Percentiles rank a stretch among this genome's conserved stretches.
phyloP scores from a whole-genome alignment of 805 yeast species.

The Saccharomycopsis javanensis region DNA sequence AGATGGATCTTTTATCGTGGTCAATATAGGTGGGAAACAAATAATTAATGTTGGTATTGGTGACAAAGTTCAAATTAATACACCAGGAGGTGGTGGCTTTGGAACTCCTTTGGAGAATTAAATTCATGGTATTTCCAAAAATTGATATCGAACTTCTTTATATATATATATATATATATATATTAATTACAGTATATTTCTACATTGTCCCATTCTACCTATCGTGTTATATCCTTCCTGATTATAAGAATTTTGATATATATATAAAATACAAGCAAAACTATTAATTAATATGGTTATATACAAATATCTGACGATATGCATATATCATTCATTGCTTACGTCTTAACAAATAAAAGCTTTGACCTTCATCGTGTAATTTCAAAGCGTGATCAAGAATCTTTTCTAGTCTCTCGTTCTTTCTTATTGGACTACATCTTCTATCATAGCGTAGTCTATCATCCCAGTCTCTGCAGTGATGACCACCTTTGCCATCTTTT shows the following conservation, averaged over 20 bases:
- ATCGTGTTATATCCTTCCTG: too few species aligned
- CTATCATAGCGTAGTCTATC: not conserved
- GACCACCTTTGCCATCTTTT: not conserved
- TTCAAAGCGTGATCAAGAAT: not conserved
- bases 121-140: too few species aligned
- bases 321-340: not conserved
- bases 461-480: not conserved
- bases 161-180: too few species aligned
- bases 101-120: constrained; percentile 24
- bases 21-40: constrained; percentile 10
- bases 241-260: too few species aligned
- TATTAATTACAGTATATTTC: too few species aligned
- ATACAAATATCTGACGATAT: not conserved
- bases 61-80: constrained; percentile 29
- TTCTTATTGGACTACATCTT: not conserved
- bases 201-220: too few species aligned
- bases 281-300: too few species aligned
- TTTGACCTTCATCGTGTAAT: not conserved
- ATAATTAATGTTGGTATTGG: constrained; percentile 31
- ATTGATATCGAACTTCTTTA: too few species aligned
- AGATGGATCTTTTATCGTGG: constrained; percentile 27
- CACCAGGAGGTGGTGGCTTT: constrained; percentile 41
- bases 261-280: too few species aligned
- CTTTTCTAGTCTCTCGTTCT: not conserved
- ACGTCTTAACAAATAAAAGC: not conserved